These are phyloP conservation scores for Moesziomyces antarcticus DNA, from an alignment of 1,284 basidiomycete genomes.

Conservation along the genomic window DNA sequence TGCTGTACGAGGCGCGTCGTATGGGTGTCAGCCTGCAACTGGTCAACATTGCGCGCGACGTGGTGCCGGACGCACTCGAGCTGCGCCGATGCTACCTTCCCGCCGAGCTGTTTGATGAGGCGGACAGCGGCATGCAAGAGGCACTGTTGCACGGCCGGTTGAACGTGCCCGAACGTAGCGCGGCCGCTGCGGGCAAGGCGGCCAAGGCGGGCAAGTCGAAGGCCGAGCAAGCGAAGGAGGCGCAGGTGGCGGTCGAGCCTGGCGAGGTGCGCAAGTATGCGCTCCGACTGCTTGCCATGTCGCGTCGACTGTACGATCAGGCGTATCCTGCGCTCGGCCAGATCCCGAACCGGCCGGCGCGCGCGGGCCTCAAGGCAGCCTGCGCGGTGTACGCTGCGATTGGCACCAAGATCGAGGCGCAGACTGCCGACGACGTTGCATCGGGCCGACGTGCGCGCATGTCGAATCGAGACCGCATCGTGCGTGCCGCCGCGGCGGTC, in stretches of 20 bases:
- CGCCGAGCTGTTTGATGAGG: slow-evolving; percentile 25
- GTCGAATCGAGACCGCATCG: slow-evolving; percentile 29
- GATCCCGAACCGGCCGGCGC: slow-evolving; percentile 49
- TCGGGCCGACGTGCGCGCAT: slow-evolving; percentile 35
- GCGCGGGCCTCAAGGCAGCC: slow-evolving; percentile 53
- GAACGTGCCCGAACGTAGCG: neutral
- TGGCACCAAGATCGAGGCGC: slow-evolving; percentile 34
- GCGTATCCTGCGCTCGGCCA: slow-evolving; percentile 45
- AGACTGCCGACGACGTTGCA: slow-evolving; percentile 23
- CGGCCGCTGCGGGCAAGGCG: no score
- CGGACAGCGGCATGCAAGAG: slow-evolving; percentile 20
- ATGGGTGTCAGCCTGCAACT: slow-evolving; percentile 64
- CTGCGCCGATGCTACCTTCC: slow-evolving; percentile 58
- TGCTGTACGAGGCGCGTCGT: slow-evolving; percentile 53
- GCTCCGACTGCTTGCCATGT: slow-evolving; percentile 35
- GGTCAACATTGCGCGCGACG: slow-evolving; percentile 61
- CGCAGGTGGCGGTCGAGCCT: slow-evolving; percentile 8
- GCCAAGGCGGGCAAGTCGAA: neutral
- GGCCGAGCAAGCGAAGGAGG: neutral
- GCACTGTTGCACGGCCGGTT: slow-evolving; percentile 18
- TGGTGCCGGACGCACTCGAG: slow-evolving; percentile 50
- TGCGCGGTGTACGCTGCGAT: slow-evolving; percentile 59
- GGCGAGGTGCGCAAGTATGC: slow-evolving; percentile 42
- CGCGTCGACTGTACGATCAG: slow-evolving; percentile 34
- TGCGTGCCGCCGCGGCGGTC: slow-evolving; percentile 30